phyloP scores from a whole-genome alignment of 441 rosid species.

The Populus hybrid region DNA sequence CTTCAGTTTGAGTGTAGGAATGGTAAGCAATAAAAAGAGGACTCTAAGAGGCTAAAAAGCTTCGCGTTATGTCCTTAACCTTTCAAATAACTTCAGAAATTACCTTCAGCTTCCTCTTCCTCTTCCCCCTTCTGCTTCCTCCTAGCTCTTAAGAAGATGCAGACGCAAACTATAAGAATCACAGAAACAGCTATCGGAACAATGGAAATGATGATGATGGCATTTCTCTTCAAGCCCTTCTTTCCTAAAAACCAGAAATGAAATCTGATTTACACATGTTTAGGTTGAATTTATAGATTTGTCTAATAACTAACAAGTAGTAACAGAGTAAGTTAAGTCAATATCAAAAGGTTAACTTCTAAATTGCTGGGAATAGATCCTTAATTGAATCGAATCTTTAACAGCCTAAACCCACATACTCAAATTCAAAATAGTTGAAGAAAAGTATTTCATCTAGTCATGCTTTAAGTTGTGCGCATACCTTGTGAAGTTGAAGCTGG shows the following conservation, averaged over 20 bases:
- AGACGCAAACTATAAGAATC: not conserved
- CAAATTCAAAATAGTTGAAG: not conserved
- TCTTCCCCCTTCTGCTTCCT: not conserved
- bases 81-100: no score
- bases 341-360: no score
- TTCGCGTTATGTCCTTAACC: no score
- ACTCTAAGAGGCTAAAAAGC: no score
- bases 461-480: not conserved
- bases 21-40: no score
- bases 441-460: not conserved
- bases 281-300: not conserved
- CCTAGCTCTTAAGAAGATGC: not conserved
- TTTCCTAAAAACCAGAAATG: not conserved
- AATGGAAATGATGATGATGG: not conserved
- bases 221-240: not conserved
- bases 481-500: not conserved
- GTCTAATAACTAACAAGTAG: not conserved
- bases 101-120: not conserved
- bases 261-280: not conserved
- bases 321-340: not conserved
- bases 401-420: no score
- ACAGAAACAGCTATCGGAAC: not conserved
- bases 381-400: not conserved
- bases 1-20: no score
- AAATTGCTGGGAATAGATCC: no score